Conservation (phyloP, 73 alveolate genomes). For the Paramecium caudatum region DNA sequence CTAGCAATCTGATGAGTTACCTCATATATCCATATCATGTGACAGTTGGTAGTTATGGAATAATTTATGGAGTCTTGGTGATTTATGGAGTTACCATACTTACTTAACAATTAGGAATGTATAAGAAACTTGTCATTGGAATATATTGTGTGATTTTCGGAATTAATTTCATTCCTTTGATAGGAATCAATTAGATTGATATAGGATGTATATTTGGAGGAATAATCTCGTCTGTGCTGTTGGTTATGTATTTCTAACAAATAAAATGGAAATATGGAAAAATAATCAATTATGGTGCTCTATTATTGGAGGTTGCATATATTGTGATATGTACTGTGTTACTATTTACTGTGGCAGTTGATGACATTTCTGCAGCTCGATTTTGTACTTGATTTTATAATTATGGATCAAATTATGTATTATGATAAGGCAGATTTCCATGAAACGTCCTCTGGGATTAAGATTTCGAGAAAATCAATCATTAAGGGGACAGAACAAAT, state of each 20-base stretch:
- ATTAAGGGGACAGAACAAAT: constrained; percentile 75
- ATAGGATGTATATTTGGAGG: neutral
- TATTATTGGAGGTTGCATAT: neutral
- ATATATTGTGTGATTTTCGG: neutral
- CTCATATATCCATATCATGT: neutral
- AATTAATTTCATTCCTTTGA: constrained; percentile 2
- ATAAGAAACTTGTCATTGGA: neutral
- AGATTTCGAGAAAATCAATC: neutral
- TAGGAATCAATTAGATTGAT: neutral
- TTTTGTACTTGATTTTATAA: constrained; percentile 13
- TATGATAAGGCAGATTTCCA: constrained; percentile 56
- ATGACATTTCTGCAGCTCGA: neutral
- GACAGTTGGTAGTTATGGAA: constrained; percentile 29
- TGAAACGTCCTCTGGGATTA: constrained; percentile 58
- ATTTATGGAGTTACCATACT: neutral
- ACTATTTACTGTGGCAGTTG: constrained; percentile 6
- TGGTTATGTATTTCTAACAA: neutral
- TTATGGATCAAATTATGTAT: constrained; percentile 37
- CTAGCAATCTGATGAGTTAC: constrained; percentile 3
- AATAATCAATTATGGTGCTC: neutral
- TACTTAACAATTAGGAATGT: constrained; percentile 2
- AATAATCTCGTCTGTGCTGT: neutral
- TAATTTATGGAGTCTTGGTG: neutral
- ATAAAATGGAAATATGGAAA: neutral
- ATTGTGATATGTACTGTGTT: neutral